Evolutionary conservation across 139 green algal genomes (phyloP).

Genomic region (Chlorella ohadii): DNA sequence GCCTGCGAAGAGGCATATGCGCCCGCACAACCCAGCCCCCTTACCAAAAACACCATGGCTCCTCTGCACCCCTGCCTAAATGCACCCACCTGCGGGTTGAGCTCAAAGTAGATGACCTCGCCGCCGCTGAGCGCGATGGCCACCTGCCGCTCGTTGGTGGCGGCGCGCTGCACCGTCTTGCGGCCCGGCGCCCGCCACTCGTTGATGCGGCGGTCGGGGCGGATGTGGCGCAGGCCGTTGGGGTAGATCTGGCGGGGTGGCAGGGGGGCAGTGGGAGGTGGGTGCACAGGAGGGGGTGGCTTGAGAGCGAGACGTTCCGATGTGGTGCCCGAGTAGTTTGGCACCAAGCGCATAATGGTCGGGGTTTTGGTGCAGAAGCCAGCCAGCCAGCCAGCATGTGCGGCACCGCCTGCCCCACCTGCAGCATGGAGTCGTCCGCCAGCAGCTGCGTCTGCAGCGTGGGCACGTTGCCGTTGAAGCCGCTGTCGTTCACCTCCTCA

Average conservation of each 20-base stretch:
- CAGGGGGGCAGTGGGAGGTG: neutral
- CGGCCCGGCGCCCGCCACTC: slow-evolving; percentile 95
- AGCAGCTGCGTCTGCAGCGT: slow-evolving; percentile 89
- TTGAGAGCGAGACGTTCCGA: no score
- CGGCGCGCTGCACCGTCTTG: slow-evolving; percentile 65
- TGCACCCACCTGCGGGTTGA: slow-evolving; percentile 74
- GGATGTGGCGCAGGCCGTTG: slow-evolving; percentile 92
- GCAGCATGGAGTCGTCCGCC: slow-evolving; percentile 92
- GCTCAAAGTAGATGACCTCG: slow-evolving; percentile 97
- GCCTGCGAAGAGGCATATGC: no score
- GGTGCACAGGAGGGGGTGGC: neutral
- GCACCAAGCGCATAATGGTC: no score
- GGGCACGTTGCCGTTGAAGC: slow-evolving; percentile 87
- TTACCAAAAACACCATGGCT: no score
- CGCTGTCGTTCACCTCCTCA: slow-evolving; percentile 95
- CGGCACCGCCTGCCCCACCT: no score
- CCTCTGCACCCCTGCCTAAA: neutral
- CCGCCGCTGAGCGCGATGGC: slow-evolving; percentile 89
- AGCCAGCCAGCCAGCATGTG: no score
- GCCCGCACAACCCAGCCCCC: no score
- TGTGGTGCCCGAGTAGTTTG: no score
- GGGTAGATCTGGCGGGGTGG: slow-evolving; percentile 80
- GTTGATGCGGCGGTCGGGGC: slow-evolving; percentile 90
- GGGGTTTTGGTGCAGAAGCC: no score
- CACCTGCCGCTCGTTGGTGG: slow-evolving; percentile 87